These are phyloP conservation scores for Calonectria hawksworthii DNA, from an alignment of 2,329 filamentous ascomycete genomes.

Conservation along the genomic window DNA sequence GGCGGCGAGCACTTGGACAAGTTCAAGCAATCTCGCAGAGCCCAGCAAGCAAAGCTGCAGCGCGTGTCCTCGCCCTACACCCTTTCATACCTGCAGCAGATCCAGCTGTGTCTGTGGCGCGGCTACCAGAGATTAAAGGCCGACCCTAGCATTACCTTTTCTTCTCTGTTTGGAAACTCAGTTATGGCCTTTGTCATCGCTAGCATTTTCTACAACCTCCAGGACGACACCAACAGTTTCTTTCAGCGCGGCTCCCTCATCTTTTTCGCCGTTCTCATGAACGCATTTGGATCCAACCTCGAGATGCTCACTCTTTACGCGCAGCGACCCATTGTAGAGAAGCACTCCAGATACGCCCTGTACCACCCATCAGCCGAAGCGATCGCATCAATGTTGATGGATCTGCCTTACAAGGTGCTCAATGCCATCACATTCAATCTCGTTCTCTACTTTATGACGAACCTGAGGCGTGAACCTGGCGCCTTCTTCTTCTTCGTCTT, in stretches of 20 bases:
- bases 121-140: slow-evolving; percentile 55
- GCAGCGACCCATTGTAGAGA: slow-evolving; percentile 51
- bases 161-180: slow-evolving; percentile 58
- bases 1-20: slow-evolving; percentile 30
- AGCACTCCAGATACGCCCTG: slow-evolving; percentile 52
- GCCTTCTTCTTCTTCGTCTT: slow-evolving; percentile 61
- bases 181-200: slow-evolving; percentile 66
- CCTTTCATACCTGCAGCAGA: slow-evolving; percentile 61
- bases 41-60: slow-evolving; percentile 53
- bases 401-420: slow-evolving; percentile 57
- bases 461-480: slow-evolving; percentile 56
- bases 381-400: slow-evolving; percentile 51
- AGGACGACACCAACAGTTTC: slow-evolving; percentile 59
- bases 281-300: slow-evolving; percentile 58
- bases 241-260: slow-evolving; percentile 62
- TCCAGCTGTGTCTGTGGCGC: slow-evolving; percentile 57
- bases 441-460: slow-evolving; percentile 62
- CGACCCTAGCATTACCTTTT: slow-evolving; percentile 56
- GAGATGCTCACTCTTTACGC: slow-evolving; percentile 53
- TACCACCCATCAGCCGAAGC: slow-evolving; percentile 51
- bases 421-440: slow-evolving; percentile 56
- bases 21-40: slow-evolving; percentile 40
- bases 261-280: slow-evolving; percentile 67
- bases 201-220: slow-evolving; percentile 63
- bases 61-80: slow-evolving; percentile 60